Percentiles rank a stretch among this genome's conserved stretches.
Conservation (phyloP, 306 rosid genomes). For the Coriaria nepalensis region DNA sequence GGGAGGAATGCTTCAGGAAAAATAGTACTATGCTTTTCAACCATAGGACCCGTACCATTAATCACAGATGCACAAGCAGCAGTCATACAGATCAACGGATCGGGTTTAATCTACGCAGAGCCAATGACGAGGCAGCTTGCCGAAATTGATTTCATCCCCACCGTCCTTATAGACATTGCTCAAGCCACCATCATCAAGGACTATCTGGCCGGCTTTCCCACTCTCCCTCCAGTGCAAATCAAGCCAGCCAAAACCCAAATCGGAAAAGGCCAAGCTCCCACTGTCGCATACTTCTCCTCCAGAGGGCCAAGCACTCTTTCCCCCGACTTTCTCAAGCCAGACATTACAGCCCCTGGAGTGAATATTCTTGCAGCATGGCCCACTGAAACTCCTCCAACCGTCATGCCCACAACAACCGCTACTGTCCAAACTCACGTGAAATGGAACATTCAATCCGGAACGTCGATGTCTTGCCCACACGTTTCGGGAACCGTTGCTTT, state of each 20-base stretch:
- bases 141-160: conserved; percentile 22
- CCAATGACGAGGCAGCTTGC: conserved; percentile 19
- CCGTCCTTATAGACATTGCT: conserved; percentile 20
- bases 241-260: conserved; percentile 10
- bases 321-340: conserved; percentile 49
- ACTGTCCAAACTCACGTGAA: not conserved
- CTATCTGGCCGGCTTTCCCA: conserved; percentile 21
- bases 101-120: conserved; percentile 29
- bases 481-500: conserved; percentile 37
- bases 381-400: conserved; percentile 26
- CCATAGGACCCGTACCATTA: conserved; percentile 16
- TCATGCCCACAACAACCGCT: not conserved
- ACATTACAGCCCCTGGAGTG: conserved; percentile 35
- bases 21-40: conserved; percentile 33
- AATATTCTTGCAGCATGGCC: conserved; percentile 55
- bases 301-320: conserved; percentile 46
- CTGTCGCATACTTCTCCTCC: conserved; percentile 38
- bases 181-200: conserved; percentile 26
- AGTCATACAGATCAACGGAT: conserved; percentile 21
- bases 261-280: conserved; percentile 28
- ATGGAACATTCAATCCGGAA: conserved; percentile 48
- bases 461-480: conserved; percentile 52
- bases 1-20: conserved; percentile 16
- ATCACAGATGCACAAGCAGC: conserved; percentile 19
- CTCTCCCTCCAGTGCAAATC: conserved; percentile 19